These are phyloP conservation scores for Primulina tabacum DNA, from an alignment of 257 asterid species.

Conservation along the genomic window DNA sequence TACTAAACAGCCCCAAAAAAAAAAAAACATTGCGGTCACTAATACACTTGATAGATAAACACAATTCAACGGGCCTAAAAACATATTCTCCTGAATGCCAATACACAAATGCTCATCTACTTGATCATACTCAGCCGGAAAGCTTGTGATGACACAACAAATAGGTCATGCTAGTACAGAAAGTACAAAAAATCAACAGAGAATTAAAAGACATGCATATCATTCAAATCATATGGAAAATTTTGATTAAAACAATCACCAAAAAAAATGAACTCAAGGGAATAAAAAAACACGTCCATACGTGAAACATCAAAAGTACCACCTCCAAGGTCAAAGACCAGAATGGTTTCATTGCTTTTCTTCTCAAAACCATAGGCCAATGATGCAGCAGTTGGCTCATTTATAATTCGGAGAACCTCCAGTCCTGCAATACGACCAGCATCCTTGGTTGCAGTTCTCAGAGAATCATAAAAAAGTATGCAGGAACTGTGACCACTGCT, in stretches of 20 bases:
- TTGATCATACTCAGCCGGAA: background rate
- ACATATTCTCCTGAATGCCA: too few relatives aligned
- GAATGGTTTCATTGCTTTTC: constrained; percentile 53
- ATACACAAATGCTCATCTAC: background rate
- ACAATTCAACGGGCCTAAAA: background rate
- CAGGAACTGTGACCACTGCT: constrained; percentile 47
- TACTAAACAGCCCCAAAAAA: background rate
- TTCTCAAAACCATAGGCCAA: constrained; percentile 46
- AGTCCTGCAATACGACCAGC: constrained; percentile 52
- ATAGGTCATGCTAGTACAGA: background rate
- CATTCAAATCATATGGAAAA: background rate
- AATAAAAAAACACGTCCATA: constrained; percentile 17
- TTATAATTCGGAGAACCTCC: constrained; percentile 45
- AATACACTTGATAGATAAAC: background rate
- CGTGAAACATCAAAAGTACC: constrained; percentile 57
- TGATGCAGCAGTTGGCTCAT: constrained; percentile 47
- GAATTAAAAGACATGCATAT: background rate
- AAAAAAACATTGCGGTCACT: background rate
- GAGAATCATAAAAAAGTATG: constrained; percentile 77
- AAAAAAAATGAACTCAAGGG: background rate
- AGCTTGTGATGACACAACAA: background rate
- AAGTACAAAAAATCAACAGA: background rate
- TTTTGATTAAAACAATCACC: background rate
- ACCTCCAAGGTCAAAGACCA: too few relatives aligned
- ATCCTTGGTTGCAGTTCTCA: constrained; percentile 49